Evolutionary conservation across 140 eudicot genomes (phyloP), one percentile per base, ranked within the genome.

Genomic region (Senecio squalidus): DNA sequence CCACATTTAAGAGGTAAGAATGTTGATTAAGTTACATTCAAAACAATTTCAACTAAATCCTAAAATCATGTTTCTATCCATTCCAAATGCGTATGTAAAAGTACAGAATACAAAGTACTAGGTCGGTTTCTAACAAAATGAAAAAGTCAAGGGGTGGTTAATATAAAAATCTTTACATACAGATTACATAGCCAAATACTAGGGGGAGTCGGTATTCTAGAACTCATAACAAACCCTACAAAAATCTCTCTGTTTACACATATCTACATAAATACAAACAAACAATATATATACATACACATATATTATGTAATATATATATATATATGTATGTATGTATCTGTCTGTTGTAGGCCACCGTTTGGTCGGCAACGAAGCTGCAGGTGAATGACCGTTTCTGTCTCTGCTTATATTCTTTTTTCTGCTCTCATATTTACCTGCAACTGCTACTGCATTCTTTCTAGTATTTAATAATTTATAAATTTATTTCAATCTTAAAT

Each of bases 321-420:
- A 2, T 36, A 16, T 21, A 17, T 23, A 20, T 49, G 21, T 41
- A 16, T 69, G 51, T 70, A 22, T 22, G 60, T 68, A 69, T 69
- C 27, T 60, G 75, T 70, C 63, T 70, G 69, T 60, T 61, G 69
- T 70, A 52, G 52, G 76, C 70, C 67, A 56, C 82, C 74, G 76
- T 79, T 76, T 67, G 85, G 85, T 80, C 85, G 82, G 85, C 82
- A 80, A 58, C 75, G 79, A 80, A 80, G 71, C 71, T 80, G 76
- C 79, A 67, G 84, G 71, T 76, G 16, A 60, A 21, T 22, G 62
- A 60, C 76, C 72, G 31, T 50, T 60, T 78, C 72, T 70, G 25
- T 41, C 55, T 64, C 70, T 48, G 26, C 49, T 54, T 39, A 33
- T 36, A 6, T 30, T 55, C 10, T 59, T 68, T 53, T 30, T 57